Evolutionary conservation across 1,284 basidiomycete genomes (phyloP), one percentile per base, ranked within the genome.

Genomic region (Cryptococcus depauperatus): DNA sequence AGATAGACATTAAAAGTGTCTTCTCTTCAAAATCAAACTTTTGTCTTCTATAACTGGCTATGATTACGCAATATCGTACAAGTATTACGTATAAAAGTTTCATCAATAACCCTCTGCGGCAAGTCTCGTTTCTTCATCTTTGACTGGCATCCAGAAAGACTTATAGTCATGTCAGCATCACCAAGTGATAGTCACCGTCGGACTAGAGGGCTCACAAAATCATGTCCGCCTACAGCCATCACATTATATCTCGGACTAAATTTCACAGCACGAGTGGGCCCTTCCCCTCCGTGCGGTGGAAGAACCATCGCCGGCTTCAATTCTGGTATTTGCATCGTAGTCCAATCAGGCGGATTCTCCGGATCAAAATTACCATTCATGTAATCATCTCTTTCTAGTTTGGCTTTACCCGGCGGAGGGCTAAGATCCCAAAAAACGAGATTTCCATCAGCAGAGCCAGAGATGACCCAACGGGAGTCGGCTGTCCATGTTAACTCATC

Each of bases 401-500:
- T 44, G 4, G 37, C 37, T 26, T 23, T 23, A 16, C 42, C 35
- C 11, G 23, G 9, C 16, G 32, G 41, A 4, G 30, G 22, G 4
- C 21, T 47, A 25, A 50, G 19, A 26, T 52, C 51, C 89, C 89
- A 95, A 14, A 90, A 72, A 37, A 78, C 70, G 10, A 92, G 74
- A 57, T 79, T 81, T 35, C 89, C 90, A 60, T 90, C 82, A 30
- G 85, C 75, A 46, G 87, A 89, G 47, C 74, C 74, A 3, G 67
- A 78, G 3, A 93, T 64, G 21, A 95, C 76, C 60, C 79, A 96
- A 59, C 84, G 84, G 66, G 86, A 88, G 66, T 96, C 91, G 0
- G 88, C 85, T 2, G 86, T 90, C 86, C 88, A 96, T 14, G 77
- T 79, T 2, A 91, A 82, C 70, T 95, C 92, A 66, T 93, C 88